Evolutionary conservation across 257 asterid genomes (phyloP).

Genomic region (Scutellaria minor): DNA sequence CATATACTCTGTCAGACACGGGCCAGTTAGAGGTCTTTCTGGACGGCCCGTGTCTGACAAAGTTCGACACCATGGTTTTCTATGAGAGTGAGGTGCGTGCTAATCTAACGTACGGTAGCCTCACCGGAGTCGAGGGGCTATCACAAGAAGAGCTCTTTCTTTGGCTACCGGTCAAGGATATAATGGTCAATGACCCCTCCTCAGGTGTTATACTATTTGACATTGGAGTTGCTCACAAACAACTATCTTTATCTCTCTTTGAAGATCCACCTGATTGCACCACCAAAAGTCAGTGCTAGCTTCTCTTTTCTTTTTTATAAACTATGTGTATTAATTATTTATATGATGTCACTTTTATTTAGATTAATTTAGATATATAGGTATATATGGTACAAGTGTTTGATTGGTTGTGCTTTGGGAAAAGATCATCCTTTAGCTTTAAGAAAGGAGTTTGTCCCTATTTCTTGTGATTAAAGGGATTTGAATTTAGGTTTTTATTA

Average conservation of each 20-base stretch:
- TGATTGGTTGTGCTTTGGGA: no score
- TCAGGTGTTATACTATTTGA: slow-evolving; percentile 84
- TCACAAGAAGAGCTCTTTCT: slow-evolving; percentile 94
- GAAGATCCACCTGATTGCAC: slow-evolving; percentile 91
- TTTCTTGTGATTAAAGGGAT: no score
- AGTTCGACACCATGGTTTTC: slow-evolving; percentile 86
- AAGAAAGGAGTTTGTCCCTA: no score
- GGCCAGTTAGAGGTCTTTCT: slow-evolving; percentile 79
- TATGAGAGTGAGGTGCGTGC: slow-evolving; percentile 78
- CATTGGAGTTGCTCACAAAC: slow-evolving; percentile 88
- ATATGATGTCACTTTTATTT: no score
- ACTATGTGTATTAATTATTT: no score
- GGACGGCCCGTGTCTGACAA: slow-evolving; percentile 82
- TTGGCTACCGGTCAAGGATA: slow-evolving; percentile 90
- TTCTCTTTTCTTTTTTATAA: background rate
- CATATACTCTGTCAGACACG: slow-evolving; percentile 58
- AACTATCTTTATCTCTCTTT: slow-evolving; percentile 80
- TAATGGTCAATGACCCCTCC: slow-evolving; percentile 70
- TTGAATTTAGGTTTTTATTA: no score
- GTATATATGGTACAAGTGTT: no score
- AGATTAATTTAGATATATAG: no score
- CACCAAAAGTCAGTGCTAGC: slow-evolving; percentile 41
- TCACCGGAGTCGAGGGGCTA: slow-evolving; percentile 76
- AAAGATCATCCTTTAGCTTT: no score
- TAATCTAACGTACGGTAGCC: slow-evolving; percentile 80